Conservation (phyloP, 2,329 filamentous ascomycete species). For the Drechmeria coniospora region DNA sequence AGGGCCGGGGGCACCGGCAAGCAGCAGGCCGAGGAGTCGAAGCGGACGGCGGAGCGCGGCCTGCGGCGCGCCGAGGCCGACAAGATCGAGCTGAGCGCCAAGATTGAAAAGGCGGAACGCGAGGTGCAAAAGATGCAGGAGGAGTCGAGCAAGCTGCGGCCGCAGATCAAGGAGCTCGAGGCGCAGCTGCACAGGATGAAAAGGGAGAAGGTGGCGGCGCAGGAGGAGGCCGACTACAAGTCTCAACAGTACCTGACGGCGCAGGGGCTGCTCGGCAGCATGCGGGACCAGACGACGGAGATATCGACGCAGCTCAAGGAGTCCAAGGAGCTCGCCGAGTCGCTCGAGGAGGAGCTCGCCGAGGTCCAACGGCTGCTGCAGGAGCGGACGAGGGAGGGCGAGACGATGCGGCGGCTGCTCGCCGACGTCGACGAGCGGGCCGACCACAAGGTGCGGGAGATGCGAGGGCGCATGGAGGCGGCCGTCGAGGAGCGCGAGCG, state of each 20-base stretch:
- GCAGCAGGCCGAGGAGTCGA: slow-evolving; percentile 63
- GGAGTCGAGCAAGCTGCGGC: slow-evolving; percentile 53
- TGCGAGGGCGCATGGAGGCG: slow-evolving; percentile 74
- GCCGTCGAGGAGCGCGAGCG: slow-evolving; percentile 90
- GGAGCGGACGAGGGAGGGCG: slow-evolving; percentile 79
- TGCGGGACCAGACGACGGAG: slow-evolving; percentile 85
- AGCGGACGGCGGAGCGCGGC: slow-evolving; percentile 59
- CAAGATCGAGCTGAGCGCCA: slow-evolving; percentile 61
- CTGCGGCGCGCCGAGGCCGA: slow-evolving; percentile 64
- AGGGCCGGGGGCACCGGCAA: slow-evolving; percentile 57
- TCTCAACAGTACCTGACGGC: slow-evolving; percentile 72
- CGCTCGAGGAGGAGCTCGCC: slow-evolving; percentile 77
- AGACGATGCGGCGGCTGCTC: slow-evolving; percentile 84
- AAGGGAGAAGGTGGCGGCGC: slow-evolving; percentile 49
- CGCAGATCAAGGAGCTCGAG: slow-evolving; percentile 51
- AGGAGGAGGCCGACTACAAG: slow-evolving; percentile 74
- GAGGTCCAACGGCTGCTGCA: slow-evolving; percentile 76
- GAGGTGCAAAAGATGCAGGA: slow-evolving; percentile 61
- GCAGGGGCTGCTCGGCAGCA: slow-evolving; percentile 73
- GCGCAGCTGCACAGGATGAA: slow-evolving; percentile 54
- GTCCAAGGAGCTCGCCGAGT: slow-evolving; percentile 64
- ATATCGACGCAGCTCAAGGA: slow-evolving; percentile 86
- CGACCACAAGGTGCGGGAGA: slow-evolving; percentile 70
- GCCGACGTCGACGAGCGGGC: slow-evolving; percentile 74
- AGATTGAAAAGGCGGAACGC: slow-evolving; percentile 52